Conservation (phyloP, 352 stramenopile species). For the Globisporangium parvum region DNA sequence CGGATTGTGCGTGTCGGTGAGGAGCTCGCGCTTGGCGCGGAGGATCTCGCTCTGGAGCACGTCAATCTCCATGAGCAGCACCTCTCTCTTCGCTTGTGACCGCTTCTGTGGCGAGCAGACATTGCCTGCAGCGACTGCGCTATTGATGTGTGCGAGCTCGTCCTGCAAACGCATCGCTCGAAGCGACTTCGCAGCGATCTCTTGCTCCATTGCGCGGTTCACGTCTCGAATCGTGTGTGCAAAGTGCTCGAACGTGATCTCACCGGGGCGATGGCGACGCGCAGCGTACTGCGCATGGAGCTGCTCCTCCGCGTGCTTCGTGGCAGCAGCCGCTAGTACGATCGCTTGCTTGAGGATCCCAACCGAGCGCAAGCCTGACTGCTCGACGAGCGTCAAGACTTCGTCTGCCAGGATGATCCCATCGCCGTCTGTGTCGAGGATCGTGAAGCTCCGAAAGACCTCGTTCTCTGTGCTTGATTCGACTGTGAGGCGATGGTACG, state of each 20-base stretch:
- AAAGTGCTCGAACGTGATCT: conserved; percentile 71
- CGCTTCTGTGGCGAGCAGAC: conserved; percentile 6
- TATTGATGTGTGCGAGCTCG: conserved; percentile 20
- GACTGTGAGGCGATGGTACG: conserved; percentile 44
- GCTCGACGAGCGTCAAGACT: conserved; percentile 43
- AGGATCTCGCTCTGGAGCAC: conserved; percentile 44
- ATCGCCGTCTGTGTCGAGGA: conserved; percentile 57
- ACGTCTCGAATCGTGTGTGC: conserved; percentile 44
- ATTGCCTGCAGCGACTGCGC: neutral
- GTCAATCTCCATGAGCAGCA: conserved; percentile 47
- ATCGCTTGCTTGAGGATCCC: conserved; percentile 45
- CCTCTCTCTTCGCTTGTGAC: conserved; percentile 15
- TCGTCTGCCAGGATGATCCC: conserved; percentile 45
- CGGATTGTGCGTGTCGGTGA: conserved; percentile 36
- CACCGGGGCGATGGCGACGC: conserved; percentile 21
- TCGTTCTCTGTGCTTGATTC: conserved; percentile 52
- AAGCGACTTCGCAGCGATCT: conserved; percentile 53
- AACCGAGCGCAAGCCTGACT: conserved; percentile 35
- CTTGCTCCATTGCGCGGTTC: conserved; percentile 57
- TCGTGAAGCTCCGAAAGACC: conserved; percentile 51
- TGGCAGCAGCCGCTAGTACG: conserved; percentile 35
- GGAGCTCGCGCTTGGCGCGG: conserved; percentile 42
- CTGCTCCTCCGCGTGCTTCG: conserved; percentile 18
- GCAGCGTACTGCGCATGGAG: neutral
- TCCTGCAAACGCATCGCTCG: conserved; percentile 35